A percentile compares a stretch with the other conserved stretches of the same genome.
Conservation (phyloP, 495 filamentous ascomycete genomes). For the Penicillium bialowiezense region DNA sequence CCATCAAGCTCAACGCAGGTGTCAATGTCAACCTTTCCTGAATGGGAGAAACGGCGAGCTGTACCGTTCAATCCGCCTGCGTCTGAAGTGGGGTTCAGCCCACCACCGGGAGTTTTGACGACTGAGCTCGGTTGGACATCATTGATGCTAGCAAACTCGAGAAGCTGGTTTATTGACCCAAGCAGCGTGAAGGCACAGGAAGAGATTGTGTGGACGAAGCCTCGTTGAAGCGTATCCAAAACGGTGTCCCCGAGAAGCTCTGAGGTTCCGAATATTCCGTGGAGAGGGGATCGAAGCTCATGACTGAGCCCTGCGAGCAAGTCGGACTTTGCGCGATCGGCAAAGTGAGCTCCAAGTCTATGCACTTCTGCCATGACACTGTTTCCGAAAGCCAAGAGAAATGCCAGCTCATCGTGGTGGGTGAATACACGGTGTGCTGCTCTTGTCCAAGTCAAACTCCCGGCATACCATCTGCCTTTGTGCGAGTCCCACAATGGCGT, state of each 20-base stretch:
- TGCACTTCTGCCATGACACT: constrained; percentile 59
- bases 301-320: constrained; percentile 66
- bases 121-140: constrained; percentile 11
- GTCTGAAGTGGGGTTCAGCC: background rate
- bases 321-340: constrained; percentile 54
- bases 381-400: constrained; percentile 52
- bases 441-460: constrained; percentile 51
- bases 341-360: constrained; percentile 40
- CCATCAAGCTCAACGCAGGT: constrained; percentile 32
- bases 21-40: constrained; percentile 2
- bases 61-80: background rate
- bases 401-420: constrained; percentile 39
- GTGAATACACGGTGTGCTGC: constrained; percentile 35
- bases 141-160: constrained; percentile 46
- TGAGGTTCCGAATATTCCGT: constrained; percentile 56
- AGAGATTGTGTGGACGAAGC: constrained; percentile 58
- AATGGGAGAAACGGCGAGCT: background rate
- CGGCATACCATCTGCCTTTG: constrained; percentile 20
- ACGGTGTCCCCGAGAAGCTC: constrained; percentile 57
- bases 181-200: constrained; percentile 61
- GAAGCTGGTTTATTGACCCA: constrained; percentile 63
- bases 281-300: constrained; percentile 62
- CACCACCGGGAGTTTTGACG: background rate
- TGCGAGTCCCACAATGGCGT: constrained; percentile 21
- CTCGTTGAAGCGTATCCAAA: constrained; percentile 46